Conservation (phyloP, 192 early-diverging fungal species). For the Geosiphon pyriformis region DNA sequence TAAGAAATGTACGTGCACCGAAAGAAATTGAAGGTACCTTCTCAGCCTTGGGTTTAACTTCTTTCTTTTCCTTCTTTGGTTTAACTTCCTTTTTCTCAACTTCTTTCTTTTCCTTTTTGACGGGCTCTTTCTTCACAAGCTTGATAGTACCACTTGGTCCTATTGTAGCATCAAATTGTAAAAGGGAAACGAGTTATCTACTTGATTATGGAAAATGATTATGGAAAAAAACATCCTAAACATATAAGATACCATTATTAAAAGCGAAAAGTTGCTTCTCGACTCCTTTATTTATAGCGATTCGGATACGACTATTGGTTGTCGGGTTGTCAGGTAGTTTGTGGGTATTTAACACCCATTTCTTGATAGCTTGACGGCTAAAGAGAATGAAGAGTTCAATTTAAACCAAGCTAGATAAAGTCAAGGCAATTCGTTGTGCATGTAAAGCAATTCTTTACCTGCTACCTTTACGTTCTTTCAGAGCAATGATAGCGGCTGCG, state of each 20-base stretch:
- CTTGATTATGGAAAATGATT: no score
- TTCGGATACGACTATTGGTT: conserved; percentile 2
- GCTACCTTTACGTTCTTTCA: conserved; percentile 26
- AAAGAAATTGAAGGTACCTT: background rate
- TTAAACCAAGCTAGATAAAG: background rate
- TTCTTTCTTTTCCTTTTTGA: conserved; percentile 20
- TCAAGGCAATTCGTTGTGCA: no score
- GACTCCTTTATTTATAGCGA: conserved; percentile 15
- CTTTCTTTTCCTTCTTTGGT: conserved; percentile 19
- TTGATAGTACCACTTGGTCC: conserved; percentile 21
- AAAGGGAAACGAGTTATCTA: no score
- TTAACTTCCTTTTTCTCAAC: conserved; percentile 20
- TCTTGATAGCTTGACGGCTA: conserved; percentile 25
- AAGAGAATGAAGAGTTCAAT: background rate
- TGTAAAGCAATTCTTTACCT: conserved; percentile 4
- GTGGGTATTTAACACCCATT: conserved; percentile 11
- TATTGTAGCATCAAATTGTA: no score
- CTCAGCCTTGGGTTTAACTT: conserved; percentile 10
- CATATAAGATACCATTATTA: conserved; percentile 13
- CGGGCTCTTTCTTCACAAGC: conserved; percentile 18
- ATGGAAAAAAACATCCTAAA: no score
- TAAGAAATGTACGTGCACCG: background rate
- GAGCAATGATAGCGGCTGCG: conserved; percentile 21
- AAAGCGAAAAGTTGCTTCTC: conserved; percentile 13
- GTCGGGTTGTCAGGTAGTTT: conserved; percentile 17